A percentile compares a stretch with the other conserved stretches of the same genome.
These are phyloP conservation scores for Ophiostoma ips DNA, from an alignment of 2,329 filamentous ascomycete species.

Conservation along the genomic window DNA sequence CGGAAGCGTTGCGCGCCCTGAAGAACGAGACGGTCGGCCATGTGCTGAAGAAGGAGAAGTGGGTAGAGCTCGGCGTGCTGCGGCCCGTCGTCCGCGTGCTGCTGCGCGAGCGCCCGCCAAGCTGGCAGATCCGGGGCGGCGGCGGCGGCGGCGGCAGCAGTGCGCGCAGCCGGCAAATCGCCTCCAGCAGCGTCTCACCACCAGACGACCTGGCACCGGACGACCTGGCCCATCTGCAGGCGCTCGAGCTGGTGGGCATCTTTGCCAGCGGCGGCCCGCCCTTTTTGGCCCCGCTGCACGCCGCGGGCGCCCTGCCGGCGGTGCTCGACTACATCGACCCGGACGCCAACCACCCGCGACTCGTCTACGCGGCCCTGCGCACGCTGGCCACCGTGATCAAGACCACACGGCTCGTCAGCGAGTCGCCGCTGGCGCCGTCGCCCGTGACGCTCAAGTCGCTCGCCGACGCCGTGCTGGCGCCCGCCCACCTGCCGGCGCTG, in stretches of 20 bases:
- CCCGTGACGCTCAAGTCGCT: slow-evolving; percentile 34
- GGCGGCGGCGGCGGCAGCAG: slow-evolving; percentile 14
- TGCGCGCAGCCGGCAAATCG: slow-evolving; percentile 19
- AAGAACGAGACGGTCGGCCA: slow-evolving; percentile 90
- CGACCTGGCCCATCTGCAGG: slow-evolving; percentile 58
- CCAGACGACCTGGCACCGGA: slow-evolving; percentile 39
- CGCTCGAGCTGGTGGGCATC: slow-evolving; percentile 72
- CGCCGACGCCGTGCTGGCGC: slow-evolving; percentile 50
- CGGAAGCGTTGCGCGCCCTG: slow-evolving; percentile 51
- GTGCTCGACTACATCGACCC: slow-evolving; percentile 59
- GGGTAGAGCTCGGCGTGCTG: slow-evolving; percentile 56
- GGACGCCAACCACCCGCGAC: slow-evolving; percentile 44
- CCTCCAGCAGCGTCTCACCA: slow-evolving; percentile 12
- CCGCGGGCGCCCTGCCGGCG: slow-evolving; percentile 52
- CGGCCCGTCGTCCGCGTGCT: slow-evolving; percentile 39
- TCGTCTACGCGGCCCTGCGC: slow-evolving; percentile 61
- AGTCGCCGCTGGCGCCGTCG: slow-evolving; percentile 28
- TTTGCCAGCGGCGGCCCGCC: slow-evolving; percentile 72
- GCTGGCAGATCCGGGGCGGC: slow-evolving; percentile 5
- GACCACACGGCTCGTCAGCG: slow-evolving; percentile 25
- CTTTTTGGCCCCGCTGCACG: slow-evolving; percentile 62
- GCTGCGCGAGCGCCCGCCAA: slow-evolving; percentile 21
- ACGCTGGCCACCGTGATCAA: slow-evolving; percentile 59
- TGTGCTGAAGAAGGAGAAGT: slow-evolving; percentile 69
- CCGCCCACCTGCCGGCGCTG: slow-evolving; percentile 47